A percentile compares a stretch with the other conserved stretches of the same genome.
phyloP scores from a whole-genome alignment of 1,284 basidiomycete genomes.

The Vanrija humicola region DNA sequence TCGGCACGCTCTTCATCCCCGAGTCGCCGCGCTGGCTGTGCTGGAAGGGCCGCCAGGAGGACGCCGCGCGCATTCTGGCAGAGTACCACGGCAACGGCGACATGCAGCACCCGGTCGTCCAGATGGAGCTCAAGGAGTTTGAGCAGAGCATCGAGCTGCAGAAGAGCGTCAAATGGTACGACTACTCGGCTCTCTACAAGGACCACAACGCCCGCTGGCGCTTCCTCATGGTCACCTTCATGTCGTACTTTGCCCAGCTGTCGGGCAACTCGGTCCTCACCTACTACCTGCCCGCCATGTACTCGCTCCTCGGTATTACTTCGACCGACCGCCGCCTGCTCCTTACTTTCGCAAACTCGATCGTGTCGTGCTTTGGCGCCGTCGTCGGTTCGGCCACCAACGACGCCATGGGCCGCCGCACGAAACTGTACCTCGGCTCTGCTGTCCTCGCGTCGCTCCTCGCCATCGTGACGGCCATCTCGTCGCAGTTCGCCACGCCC shows the following conservation, averaged over 20 bases:
- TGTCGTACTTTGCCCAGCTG: slow-evolving; percentile 25
- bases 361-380: slow-evolving; percentile 23
- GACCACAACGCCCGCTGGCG: slow-evolving; percentile 21
- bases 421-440: slow-evolving; percentile 24
- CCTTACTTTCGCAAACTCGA: slow-evolving; percentile 27
- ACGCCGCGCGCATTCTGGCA: slow-evolving; percentile 21
- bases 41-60: slow-evolving; percentile 12
- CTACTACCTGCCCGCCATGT: slow-evolving; percentile 24
- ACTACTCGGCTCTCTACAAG: slow-evolving; percentile 20
- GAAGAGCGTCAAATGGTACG: slow-evolving; percentile 56
- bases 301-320: slow-evolving; percentile 20
- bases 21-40: slow-evolving; percentile 59
- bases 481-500: slow-evolving; percentile 13
- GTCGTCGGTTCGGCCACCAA: slow-evolving; percentile 22
- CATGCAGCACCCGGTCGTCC: slow-evolving; percentile 20
- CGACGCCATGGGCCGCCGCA: slow-evolving; percentile 24
- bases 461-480: slow-evolving; percentile 21
- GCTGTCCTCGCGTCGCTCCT: slow-evolving; percentile 21
- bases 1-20: slow-evolving; percentile 51
- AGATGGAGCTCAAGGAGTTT: slow-evolving; percentile 24
- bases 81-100: slow-evolving; percentile 28
- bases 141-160: slow-evolving; percentile 18
- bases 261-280: slow-evolving; percentile 24
- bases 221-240: slow-evolving; percentile 23
- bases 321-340: slow-evolving; percentile 22